phyloP scores from a whole-genome alignment of 352 stramenopile species.

The Phytophthora idaei region DNA sequence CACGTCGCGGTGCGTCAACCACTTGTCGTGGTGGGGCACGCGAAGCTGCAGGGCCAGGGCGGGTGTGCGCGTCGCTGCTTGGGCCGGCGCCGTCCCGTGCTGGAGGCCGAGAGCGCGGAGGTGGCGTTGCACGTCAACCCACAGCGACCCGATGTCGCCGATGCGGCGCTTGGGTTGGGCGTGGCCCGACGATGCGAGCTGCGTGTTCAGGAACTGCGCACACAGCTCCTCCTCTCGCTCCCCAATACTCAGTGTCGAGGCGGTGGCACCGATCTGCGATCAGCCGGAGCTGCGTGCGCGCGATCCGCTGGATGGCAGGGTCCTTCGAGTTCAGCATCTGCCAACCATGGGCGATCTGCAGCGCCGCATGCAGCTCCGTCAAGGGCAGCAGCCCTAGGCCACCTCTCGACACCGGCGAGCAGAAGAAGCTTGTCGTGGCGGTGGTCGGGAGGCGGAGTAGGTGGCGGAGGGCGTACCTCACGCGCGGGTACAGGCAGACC shows the following conservation, averaged over 20 bases:
- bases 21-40: constrained; percentile 16
- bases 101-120: not conserved
- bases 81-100: constrained; percentile 1
- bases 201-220: not conserved
- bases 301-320: not conserved
- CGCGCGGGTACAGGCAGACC: constrained; percentile 3
- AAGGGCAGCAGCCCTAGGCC: constrained; percentile 4
- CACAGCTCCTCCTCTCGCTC: constrained; percentile 1
- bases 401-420: constrained; percentile 9
- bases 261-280: constrained; percentile 3
- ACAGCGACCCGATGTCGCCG: constrained; percentile 17
- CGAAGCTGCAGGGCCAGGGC: constrained; percentile 6
- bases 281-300: constrained; percentile 6
- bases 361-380: constrained; percentile 14
- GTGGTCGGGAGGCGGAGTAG: constrained; percentile 4
- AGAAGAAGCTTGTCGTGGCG: constrained; percentile 16
- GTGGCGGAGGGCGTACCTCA: constrained; percentile 16
- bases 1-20: constrained; percentile 5
- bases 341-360: constrained; percentile 12
- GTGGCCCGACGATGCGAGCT: not conserved
- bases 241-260: not conserved
- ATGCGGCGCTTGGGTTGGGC: constrained; percentile 4
- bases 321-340: constrained; percentile 20
- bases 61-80: not conserved
- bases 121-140: constrained; percentile 10